phyloP scores from a whole-genome alignment of 257 asterid species.

The Nicotiana tabacum region DNA sequence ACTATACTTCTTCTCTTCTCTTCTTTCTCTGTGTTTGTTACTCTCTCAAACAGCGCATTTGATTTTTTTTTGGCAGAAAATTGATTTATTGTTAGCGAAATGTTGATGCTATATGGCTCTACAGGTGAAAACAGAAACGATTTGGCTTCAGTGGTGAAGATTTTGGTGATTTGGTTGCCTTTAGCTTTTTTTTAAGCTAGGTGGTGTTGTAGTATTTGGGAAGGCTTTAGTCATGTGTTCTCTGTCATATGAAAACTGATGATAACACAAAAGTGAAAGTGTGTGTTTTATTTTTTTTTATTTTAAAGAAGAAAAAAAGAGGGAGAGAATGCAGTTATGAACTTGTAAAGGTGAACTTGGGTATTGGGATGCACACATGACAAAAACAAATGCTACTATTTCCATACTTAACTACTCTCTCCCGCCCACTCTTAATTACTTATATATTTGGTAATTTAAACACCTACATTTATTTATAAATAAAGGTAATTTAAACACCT shows the following conservation, averaged over 20 bases:
- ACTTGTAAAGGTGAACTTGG: neutral
- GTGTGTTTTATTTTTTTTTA: neutral
- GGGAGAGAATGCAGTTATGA: neutral
- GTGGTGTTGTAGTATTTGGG: slow-evolving; percentile 28
- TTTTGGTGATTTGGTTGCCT: slow-evolving; percentile 11
- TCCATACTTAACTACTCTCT: neutral
- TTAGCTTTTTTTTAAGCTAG: slow-evolving; percentile 7
- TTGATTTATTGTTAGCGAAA: neutral
- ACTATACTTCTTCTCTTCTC: neutral
- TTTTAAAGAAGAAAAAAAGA: neutral
- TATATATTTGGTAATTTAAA: neutral
- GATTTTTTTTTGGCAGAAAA: neutral
- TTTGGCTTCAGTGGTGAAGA: neutral
- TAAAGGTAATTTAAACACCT: too few relatives aligned
- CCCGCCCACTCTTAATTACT: neutral
- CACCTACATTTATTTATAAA: neutral
- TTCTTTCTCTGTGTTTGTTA: neutral
- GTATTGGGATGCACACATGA: too few relatives aligned
- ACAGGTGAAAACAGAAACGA: neutral
- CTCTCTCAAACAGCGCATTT: neutral
- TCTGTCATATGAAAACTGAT: slow-evolving; percentile 17
- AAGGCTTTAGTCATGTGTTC: slow-evolving; percentile 47
- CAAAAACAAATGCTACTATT: neutral
- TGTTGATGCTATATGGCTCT: neutral
- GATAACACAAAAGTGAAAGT: slow-evolving; percentile 4